Base-by-base conservation (phyloP, 2,329 filamentous ascomycete genomes). In the Beauveria caledonica region DNA sequence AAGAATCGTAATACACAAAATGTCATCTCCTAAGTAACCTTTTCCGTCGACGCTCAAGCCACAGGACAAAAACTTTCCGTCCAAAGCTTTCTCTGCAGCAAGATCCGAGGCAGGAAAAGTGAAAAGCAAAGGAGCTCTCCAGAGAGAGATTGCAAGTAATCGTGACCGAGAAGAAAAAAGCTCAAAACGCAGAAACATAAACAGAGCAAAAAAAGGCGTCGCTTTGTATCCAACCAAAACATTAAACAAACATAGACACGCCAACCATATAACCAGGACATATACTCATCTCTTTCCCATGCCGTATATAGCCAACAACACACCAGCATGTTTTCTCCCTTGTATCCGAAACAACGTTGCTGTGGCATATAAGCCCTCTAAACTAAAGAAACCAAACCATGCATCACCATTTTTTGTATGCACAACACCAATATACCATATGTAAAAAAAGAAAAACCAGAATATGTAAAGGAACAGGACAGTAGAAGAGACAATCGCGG, bases 401-500 rank as follows among this genome's bases (percentile, higher is more conserved):
- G 33, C 36, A 45, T 36, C 17, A 29, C 33, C 33, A 49, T 50
- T 40, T 58, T 21, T 29, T 39, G 19, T 48, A 48, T 48, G 53
- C 27, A 56, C 42, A 56, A 56, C 53, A 56, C 55, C 55, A 5
- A 57, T 42, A 40, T 50, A 50, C 45, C 45, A 21, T 49, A 58
- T 58, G 36, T 42, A 50, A 25, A 13, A 10, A 27, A n/a, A 15
- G 19, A 13, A 40, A 48, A 3, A 29, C 33, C 5, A 46, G 40
- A 21, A 36, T n/a, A 29, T 52, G 25, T 21, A 21, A 25, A 40
- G 17, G 11, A 56, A 25, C 25, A 48, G 49, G 19, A 58, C 25
- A 29, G 15, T 8, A 44, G 19, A 63, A 23, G 55, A 61, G 17
- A 64, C 66, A 4, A 68, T 66, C 9, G 23, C 39, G 1, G 49